These are phyloP conservation scores for Raphidocelis subcapitata DNA, from an alignment of 139 green algal genomes.

Conservation along the genomic window DNA sequence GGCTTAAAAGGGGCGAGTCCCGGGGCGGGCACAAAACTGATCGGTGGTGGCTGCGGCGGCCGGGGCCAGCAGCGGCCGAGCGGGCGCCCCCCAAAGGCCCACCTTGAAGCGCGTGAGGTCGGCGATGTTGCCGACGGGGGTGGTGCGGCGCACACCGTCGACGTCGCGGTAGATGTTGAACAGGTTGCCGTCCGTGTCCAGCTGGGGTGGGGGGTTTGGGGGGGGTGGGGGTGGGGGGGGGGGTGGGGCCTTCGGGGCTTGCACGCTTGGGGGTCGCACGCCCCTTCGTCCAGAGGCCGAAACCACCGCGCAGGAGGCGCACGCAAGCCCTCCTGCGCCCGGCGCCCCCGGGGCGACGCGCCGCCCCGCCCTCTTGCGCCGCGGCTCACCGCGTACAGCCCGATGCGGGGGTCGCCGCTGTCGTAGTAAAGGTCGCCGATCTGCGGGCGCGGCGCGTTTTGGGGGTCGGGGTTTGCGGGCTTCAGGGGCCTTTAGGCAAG, in stretches of 20 bases:
- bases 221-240: not conserved
- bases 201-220: conserved; percentile 26
- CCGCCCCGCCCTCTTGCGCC: too few relatives aligned
- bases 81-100: too few relatives aligned
- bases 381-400: conserved; percentile 53
- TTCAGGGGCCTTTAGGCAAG: too few relatives aligned
- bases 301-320: not conserved
- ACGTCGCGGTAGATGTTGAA: conserved; percentile 61
- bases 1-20: too few relatives aligned
- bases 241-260: not conserved
- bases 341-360: too few relatives aligned
- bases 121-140: conserved; percentile 49
- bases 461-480: too few relatives aligned
- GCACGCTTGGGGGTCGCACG: not conserved
- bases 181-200: conserved; percentile 57
- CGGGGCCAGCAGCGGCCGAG: too few relatives aligned
- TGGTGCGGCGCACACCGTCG: conserved; percentile 47
- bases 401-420: conserved; percentile 49
- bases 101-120: conserved; percentile 44
- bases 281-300: not conserved
- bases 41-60: too few relatives aligned
- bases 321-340: too few relatives aligned
- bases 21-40: too few relatives aligned
- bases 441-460: not conserved
- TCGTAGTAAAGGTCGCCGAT: conserved; percentile 64